Evolutionary conservation across 768 basidiomycete genomes (phyloP), one percentile per base, ranked within the genome.

Genomic region (Hydnum rufescens): DNA sequence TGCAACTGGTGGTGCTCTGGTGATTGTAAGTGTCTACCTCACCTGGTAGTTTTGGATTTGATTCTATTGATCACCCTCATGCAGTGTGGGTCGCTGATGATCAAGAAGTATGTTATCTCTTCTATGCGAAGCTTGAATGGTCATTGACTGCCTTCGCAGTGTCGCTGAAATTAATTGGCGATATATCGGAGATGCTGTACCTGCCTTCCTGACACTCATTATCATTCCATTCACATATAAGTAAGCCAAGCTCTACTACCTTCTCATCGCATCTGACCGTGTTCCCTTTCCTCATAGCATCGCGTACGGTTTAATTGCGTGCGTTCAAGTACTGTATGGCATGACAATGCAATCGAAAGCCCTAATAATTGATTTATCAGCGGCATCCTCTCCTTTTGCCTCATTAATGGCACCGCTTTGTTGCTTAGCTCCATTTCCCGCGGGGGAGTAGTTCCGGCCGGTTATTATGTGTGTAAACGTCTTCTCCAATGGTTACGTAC

Each of bases 101-200:
- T 13, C n/a, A n/a, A n/a, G n/a, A n/a, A n/a, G n/a, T n/a, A 39
- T n/a, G n/a, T n/a, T n/a, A n/a, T n/a, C 43, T 42, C 13, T 49
- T 30, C 23, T 31, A 47, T 25, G 49, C 49, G 52, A 53, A 47
- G n/a, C n/a, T n/a, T n/a, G n/a, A n/a, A n/a, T n/a, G n/a, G n/a
- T n/a, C n/a, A n/a, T n/a, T n/a, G n/a, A n/a, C n/a, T n/a, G n/a
- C n/a, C n/a, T n/a, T 43, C 47, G 48, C 61, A 87, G 85, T 58
- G 82, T 84, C 22, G 72, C 76, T 30, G 85, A 85, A 44, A 80
- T 90, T 64, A 90, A 90, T 65, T 90, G 86, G 86, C 72, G 80
- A 60, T 90, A 87, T 61, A 71, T 83, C 22, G 86, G 86, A 4
- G 85, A 89, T 60, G 74, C 80, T n/a, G 75, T 89, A 0, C 86